Evolutionary conservation across 495 filamentous ascomycete species (phyloP), one percentile per base, ranked within the genome.

Genomic region (Penicillium manginii): DNA sequence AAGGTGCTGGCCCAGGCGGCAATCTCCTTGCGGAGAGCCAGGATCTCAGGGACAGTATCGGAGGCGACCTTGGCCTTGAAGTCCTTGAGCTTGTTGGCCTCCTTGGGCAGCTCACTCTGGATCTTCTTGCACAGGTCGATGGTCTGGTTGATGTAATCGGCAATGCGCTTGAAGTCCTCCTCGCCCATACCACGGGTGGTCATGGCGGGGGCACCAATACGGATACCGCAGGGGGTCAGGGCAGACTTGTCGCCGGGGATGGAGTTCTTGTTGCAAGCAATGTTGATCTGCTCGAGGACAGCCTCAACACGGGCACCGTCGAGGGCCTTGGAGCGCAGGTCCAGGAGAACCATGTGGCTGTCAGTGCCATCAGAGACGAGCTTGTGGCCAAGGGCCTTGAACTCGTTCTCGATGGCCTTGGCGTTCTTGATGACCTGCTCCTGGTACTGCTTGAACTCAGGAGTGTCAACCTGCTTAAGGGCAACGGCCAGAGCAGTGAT

Each of bases 181-280:
- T 91, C 90, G 58, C 93, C 91, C 78, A 98, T 92, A 55, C 94
- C 94, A 77, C 94, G 89, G 66, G 85, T 89, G 61, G 93, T 93
- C 94, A 98, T 98, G 69, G 96, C 96, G 48, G 96, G 96, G 51
- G 93, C 93, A 68, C 96, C 96, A 63, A 98, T 91, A 64, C 96
- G 91, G 61, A 99, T 86, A 80, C 96, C 96, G 68, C 87, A 90
- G 47, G 96, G 96, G 57, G 91, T 96, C 63, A 99, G 86, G 18
- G 96, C 96, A 39, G 91, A 96, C 83, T 96, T 98, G 84, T 99
- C 96, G 58, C 96, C 96, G 56, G 96, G 96, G 51, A 96, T 93
- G 51, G 90, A 85, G 83, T 99, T 99, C 86, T 99, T 99, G 88
- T 99, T 99, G 84, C 91, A 94, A 55, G 96, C 92, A 69, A 98